Percentiles rank a stretch among this genome's conserved stretches.
Conservation (phyloP, 441 rosid genomes). For the Mallotus repandus region DNA sequence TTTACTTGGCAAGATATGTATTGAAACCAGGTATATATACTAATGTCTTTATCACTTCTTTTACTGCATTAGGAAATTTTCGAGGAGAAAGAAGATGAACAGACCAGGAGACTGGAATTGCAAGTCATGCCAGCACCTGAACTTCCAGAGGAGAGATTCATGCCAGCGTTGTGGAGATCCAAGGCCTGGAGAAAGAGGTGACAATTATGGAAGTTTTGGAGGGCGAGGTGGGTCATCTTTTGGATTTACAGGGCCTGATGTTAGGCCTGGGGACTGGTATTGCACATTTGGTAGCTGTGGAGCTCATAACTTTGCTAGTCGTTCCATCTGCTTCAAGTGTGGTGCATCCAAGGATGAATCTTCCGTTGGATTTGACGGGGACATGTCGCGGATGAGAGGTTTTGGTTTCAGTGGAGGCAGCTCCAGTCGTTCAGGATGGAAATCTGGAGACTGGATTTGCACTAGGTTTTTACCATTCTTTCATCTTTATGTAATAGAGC, state of each 20-base stretch:
- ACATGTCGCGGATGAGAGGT: conserved; percentile 48
- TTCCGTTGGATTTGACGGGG: conserved; percentile 36
- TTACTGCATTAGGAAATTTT: background rate
- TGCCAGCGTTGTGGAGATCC: conserved; percentile 87
- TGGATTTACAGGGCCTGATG: conserved; percentile 78
- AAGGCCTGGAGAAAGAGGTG: conserved; percentile 36
- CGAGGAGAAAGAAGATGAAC: conserved; percentile 47
- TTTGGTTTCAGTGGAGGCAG: conserved; percentile 42
- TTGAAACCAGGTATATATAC: no score
- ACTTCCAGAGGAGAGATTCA: conserved; percentile 82
- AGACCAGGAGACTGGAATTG: conserved; percentile 98
- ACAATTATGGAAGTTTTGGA: conserved; percentile 37
- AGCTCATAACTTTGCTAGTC: conserved; percentile 86
- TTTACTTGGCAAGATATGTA: no score
- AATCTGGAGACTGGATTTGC: conserved; percentile 97
- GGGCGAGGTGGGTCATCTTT: conserved; percentile 33
- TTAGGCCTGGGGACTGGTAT: conserved; percentile 94
- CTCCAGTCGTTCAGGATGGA: conserved; percentile 68
- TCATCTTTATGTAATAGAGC: background rate
- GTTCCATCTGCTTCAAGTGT: conserved; percentile 84
- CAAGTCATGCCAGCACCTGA: conserved; percentile 75
- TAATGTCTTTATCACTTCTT: no score
- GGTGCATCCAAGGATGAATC: conserved; percentile 69
- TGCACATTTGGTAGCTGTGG: conserved; percentile 70
- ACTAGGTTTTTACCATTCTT: conserved; percentile 43